phyloP scores from a whole-genome alignment of 176 grass and related monocot species.

The Echinochloa phyllopogon region DNA sequence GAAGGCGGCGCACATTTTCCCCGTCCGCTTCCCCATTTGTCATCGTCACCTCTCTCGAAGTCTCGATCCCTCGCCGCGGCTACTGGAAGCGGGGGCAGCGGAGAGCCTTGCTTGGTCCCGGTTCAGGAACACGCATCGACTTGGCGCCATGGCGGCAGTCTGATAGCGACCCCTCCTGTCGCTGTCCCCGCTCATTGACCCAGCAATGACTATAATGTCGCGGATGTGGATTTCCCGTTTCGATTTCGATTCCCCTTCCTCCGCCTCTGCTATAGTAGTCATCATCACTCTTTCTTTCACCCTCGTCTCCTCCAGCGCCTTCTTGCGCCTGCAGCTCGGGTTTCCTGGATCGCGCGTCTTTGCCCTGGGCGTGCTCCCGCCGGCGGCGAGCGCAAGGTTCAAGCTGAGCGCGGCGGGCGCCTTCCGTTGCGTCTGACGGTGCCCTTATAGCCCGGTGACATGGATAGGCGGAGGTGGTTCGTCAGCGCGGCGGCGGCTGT shows the following conservation, averaged over 20 bases:
- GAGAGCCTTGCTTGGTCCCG: neutral
- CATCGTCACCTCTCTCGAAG: too few relatives aligned
- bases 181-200: constrained; percentile 6
- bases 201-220: neutral
- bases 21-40: neutral
- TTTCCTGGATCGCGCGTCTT: neutral
- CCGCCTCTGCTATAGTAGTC: neutral
- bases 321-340: neutral
- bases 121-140: neutral
- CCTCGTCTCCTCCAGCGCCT: neutral
- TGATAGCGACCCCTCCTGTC: neutral
- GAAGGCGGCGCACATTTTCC: neutral
- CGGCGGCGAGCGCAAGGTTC: neutral
- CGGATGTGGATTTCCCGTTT: neutral
- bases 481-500: neutral
- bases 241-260: constrained; percentile 10
- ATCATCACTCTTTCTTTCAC: neutral
- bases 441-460: neutral
- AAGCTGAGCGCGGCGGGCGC: neutral
- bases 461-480: neutral
- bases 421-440: neutral
- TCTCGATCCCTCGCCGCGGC: neutral
- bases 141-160: neutral
- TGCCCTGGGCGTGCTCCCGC: neutral
- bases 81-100: neutral